A percentile compares a stretch with the other conserved stretches of the same genome.
Evolutionary conservation across 2,329 filamentous ascomycete species (phyloP).

Genomic region (Aspergillus sp.): DNA sequence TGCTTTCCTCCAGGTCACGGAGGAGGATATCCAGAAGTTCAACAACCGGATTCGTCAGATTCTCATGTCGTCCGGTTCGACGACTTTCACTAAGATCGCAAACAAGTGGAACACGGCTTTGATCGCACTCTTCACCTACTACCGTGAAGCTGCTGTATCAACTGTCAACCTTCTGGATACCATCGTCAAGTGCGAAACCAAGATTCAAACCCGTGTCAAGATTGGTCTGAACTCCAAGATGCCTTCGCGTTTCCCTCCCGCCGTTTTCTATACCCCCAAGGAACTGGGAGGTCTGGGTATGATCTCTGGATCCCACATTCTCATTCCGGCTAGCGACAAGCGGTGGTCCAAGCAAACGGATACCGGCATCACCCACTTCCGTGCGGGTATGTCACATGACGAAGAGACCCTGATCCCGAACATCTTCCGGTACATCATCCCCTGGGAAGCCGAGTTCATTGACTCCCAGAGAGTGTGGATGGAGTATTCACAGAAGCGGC

Average conservation of each 20-base stretch:
- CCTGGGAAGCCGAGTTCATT: slow-evolving; percentile 98
- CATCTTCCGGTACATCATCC: slow-evolving; percentile 98
- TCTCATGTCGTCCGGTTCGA: slow-evolving; percentile 98
- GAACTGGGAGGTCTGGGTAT: slow-evolving; percentile 95
- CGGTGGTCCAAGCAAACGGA: slow-evolving; percentile 98
- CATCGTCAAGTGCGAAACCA: slow-evolving; percentile 99
- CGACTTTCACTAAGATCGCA: slow-evolving; percentile 98
- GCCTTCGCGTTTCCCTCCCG: slow-evolving; percentile 96
- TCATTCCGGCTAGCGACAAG: slow-evolving; percentile 97
- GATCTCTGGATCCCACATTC: slow-evolving; percentile 97
- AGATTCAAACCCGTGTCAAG: slow-evolving; percentile 98
- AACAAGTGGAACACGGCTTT: slow-evolving; percentile 99
- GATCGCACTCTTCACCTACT: slow-evolving; percentile 97
- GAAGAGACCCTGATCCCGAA: slow-evolving; percentile 98
- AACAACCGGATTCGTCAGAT: slow-evolving; percentile 99
- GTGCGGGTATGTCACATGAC: slow-evolving; percentile 96
- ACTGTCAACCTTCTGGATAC: slow-evolving; percentile 93
- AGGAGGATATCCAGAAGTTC: slow-evolving; percentile 98
- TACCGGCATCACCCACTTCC: slow-evolving; percentile 93
- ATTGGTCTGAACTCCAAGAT: slow-evolving; percentile 99
- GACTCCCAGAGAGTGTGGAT: slow-evolving; percentile 99
- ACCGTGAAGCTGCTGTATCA: slow-evolving; percentile 94
- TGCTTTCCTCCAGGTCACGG: slow-evolving; percentile 95
- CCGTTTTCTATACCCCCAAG: slow-evolving; percentile 98
- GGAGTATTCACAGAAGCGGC: slow-evolving; percentile 95